Base-by-base conservation (phyloP, 2,329 filamentous ascomycete species). In the Helicocarpus griseus region DNA sequence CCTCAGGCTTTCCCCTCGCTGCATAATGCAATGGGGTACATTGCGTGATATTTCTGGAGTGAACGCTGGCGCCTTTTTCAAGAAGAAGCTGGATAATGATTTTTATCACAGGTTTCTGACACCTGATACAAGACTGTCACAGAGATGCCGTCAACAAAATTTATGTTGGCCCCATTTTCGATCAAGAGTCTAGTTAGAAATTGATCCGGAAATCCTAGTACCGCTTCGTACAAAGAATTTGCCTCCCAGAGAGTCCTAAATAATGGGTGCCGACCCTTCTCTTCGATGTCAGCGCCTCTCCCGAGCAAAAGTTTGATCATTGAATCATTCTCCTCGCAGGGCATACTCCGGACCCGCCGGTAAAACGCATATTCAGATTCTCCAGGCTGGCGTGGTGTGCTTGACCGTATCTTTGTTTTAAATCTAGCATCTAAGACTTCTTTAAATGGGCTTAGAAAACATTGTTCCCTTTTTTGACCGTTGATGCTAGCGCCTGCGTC, bases 291-390 rank as follows among this genome's bases (percentile, higher is more conserved):
- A 17, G 51, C 17, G 9, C 48, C 50, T 5, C 36, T 38, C 13
- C 50, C 50, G 22, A 55, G 38, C n/a, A 55, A 29, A n/a, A 55
- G 13, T 22, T 39, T 17, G 2, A 54, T 1, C n/a, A 55, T 6
- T 6, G 26, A 19, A 17, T 48, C 33, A 21, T 38, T 38, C 13
- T 28, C 33, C 33, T 38, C 6, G 33, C 22, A 28, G 1, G 22
- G 26, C n/a, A n/a, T 7, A 6, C 9, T 29, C 8, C 21, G 17
- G 21, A 39, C 36, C 8, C 14, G 33, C 31, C 6, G n/a, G 13
- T 6, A 3, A 38, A 26, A 39, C 21, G 28, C 4, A 11, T 6
- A 8, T 19, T 19, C 8, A 33, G 21, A 17, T 24, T 38, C 46
- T 5, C 26, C n/a, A 22, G 21, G 4, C 4, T 48, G 22, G 17